A percentile compares a stretch with the other conserved stretches of the same genome.
phyloP scores from a whole-genome alignment of 2,329 filamentous ascomycete species.

The Amylocarpus encephaloides region DNA sequence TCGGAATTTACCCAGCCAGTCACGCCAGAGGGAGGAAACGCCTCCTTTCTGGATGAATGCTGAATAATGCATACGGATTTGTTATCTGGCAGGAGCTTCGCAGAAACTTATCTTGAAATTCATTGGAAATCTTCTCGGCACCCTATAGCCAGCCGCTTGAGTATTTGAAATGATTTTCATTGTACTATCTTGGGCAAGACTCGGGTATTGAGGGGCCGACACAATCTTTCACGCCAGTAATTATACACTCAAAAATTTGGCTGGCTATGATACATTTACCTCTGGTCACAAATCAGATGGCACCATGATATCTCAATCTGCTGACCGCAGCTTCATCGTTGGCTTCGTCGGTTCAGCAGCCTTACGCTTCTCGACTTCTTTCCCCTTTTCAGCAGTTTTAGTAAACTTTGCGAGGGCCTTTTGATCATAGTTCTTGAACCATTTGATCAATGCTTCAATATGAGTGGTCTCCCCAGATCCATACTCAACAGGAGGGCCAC shows the following conservation, averaged over 20 bases:
- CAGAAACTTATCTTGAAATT: background rate
- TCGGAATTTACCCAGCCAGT: constrained; percentile 1
- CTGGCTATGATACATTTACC: too few species aligned
- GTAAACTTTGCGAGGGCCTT: constrained; percentile 42
- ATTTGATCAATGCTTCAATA: constrained; percentile 44
- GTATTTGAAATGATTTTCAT: too few species aligned
- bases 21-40: background rate
- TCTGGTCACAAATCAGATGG: background rate
- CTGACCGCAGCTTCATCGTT: background rate
- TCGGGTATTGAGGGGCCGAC: background rate
- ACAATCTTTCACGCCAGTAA: background rate
- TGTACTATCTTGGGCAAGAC: too few species aligned
- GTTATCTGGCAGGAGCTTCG: background rate
- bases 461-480: constrained; percentile 44
- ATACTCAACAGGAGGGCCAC: constrained; percentile 54
- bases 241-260: background rate
- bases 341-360: too few species aligned
- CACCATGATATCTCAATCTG: background rate
- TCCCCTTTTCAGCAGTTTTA: constrained; percentile 27
- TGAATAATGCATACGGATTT: background rate
- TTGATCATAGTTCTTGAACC: constrained; percentile 38
- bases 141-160: too few species aligned
- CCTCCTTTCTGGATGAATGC: background rate
- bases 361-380: too few species aligned
- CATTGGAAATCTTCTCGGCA: background rate